A percentile compares a stretch with the other conserved stretches of the same genome.
phyloP scores from a whole-genome alignment of 1,284 basidiomycete genomes.

The Grifola frondosa region DNA sequence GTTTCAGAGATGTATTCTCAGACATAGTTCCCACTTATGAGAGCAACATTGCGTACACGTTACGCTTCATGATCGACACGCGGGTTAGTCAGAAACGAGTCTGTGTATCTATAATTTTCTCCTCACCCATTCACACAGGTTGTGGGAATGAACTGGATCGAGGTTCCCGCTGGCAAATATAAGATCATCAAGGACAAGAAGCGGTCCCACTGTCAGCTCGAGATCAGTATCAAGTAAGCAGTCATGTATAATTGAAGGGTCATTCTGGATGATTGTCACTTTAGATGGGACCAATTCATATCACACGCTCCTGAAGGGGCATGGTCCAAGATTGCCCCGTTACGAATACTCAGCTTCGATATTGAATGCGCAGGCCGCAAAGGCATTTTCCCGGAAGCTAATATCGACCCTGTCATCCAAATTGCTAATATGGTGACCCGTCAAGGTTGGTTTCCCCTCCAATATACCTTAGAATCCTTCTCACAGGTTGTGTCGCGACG shows the following conservation, averaged over 20 bases:
- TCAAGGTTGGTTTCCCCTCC: conserved; percentile 67
- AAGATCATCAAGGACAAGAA: conserved; percentile 56
- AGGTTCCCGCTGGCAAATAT: conserved; percentile 83
- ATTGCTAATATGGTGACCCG: conserved; percentile 97
- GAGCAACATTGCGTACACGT: conserved; percentile 85
- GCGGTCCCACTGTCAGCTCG: conserved; percentile 84
- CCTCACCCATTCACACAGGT: conserved; percentile 50
- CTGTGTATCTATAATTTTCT: background rate
- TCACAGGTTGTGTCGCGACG: conserved; percentile 2
- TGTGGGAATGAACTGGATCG: conserved; percentile 98
- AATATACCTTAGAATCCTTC: background rate
- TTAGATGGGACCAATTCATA: conserved; percentile 78
- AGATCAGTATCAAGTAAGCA: conserved; percentile 68
- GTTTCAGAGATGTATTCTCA: conserved; percentile 68
- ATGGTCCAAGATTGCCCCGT: conserved; percentile 88
- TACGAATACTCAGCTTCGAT: conserved; percentile 93
- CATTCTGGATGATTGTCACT: background rate
- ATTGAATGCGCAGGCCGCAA: conserved; percentile 97
- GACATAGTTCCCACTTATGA: conserved; percentile 73
- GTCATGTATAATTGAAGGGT: background rate
- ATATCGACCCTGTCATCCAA: conserved; percentile 90
- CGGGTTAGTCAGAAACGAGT: conserved; percentile 49
- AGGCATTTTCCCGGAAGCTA: conserved; percentile 91
- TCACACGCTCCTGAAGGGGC: conserved; percentile 88
- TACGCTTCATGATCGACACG: conserved; percentile 96